Percentiles rank a stretch among this genome's conserved stretches.
phyloP scores from a whole-genome alignment of 352 stramenopile species.

The Saprolegnia diclina region DNA sequence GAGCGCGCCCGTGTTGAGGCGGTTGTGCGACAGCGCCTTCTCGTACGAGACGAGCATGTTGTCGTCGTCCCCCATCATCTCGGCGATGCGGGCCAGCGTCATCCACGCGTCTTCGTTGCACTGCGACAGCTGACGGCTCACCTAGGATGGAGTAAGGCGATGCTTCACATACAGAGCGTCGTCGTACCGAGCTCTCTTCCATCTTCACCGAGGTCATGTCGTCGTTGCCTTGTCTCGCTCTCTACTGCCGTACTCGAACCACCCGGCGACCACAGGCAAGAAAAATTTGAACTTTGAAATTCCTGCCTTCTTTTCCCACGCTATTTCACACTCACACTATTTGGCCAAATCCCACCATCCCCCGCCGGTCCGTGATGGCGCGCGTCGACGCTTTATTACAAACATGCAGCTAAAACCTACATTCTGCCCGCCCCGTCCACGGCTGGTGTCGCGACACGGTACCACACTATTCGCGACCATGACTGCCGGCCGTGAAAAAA shows the following conservation, averaged over 20 bases:
- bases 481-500: not conserved
- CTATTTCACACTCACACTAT: conserved; percentile 1
- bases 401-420: no score
- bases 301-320: not conserved
- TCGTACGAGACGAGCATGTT: conserved; percentile 86
- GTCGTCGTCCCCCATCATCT: conserved; percentile 87
- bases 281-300: conserved; percentile 28
- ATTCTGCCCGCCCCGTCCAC: no score
- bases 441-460: no score
- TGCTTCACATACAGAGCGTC: not conserved
- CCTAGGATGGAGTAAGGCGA: conserved; percentile 2
- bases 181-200: conserved; percentile 50
- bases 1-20: conserved; percentile 70
- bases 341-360: not conserved
- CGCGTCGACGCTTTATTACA: no score
- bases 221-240: not conserved
- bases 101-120: conserved; percentile 82
- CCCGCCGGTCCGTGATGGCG: not conserved
- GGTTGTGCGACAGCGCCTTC: conserved; percentile 85
- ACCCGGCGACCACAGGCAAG: conserved; percentile 8
- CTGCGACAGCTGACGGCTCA: conserved; percentile 56
- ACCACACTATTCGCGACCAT: no score
- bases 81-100: conserved; percentile 73
- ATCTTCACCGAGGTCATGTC: conserved; percentile 70
- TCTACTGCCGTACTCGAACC: conserved; percentile 12